Base-by-base conservation (phyloP, 176 grass and related monocot species). In the Aegilops umbellulata region DNA sequence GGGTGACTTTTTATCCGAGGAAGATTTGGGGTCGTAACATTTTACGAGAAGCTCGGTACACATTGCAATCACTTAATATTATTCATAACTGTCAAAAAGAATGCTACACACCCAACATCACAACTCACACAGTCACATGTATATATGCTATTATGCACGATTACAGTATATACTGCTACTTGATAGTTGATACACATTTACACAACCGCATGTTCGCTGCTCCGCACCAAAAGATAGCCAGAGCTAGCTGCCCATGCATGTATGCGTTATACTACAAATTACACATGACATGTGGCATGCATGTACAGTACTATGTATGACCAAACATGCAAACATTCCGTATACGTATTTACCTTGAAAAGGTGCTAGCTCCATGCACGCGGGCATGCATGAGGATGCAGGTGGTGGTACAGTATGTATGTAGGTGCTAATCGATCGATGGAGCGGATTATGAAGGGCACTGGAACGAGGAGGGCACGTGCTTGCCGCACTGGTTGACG, bases 401-500 rank as follows among this genome's bases (percentile, higher is more conserved):
- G 77, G 8, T 29, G 78, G 25, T 39, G 13, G 24, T 29, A 57
- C 53, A 57, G 53, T 55, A 20, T 55, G 51, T 55, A 55, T 2
- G 51, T 19, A 20, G 53, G 19, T 53, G 16, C 49, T 47, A 25
- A 42, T 2, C 1, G 55, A 13, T 6, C 31, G 39, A 68, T 32
- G 42, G 11, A 25, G 81, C 46, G 4, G 42, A 19, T 0, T 22
- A 69, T 10, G 72, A 92, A 23, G 92, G 86, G 78, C 95, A 97
- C 60, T 87, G 72, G 90, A 92, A 97, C 29, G 85, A 87, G 65
- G 90, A 80, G 0, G 95, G 90, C 17, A 94, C 88, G 82, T 90
- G 82, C 88, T 97, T 97, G 80, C 80, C 81, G 74, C 95, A 97
- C 65, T 94, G 82, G 80, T 94, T 89, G 66, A 91, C 92, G 80